Evolutionary conservation across 345 rosid species (phyloP).

Genomic region (Eutrema heterophyllum): DNA sequence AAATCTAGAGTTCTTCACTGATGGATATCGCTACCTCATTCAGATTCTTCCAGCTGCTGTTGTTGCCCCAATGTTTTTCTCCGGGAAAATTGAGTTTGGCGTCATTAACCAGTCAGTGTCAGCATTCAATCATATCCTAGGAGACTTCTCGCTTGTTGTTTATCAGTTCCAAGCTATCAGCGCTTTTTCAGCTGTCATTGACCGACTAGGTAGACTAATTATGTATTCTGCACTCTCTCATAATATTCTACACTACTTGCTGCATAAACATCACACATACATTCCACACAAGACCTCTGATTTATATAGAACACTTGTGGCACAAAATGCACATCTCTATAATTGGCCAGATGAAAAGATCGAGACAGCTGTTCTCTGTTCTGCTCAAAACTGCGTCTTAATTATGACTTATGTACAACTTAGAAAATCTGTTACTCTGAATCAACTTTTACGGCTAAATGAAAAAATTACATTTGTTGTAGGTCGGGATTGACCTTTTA

Average conservation of each 20-base stretch:
- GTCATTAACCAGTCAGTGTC: slow-evolving; percentile 96
- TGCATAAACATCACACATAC: slow-evolving; percentile 1
- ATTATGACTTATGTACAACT: not conserved
- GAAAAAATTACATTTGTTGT: slow-evolving; percentile 3
- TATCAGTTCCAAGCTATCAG: slow-evolving; percentile 95
- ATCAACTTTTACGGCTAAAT: not conserved
- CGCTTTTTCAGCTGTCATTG: slow-evolving; percentile 97
- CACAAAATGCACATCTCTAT: not conserved
- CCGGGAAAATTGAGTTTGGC: slow-evolving; percentile 98
- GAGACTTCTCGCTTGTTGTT: slow-evolving; percentile 89
- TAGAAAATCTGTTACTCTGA: not conserved
- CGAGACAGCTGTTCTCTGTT: not conserved
- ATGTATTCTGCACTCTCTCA: slow-evolving; percentile 4
- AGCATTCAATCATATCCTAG: slow-evolving; percentile 93
- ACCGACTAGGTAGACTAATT: slow-evolving; percentile 69
- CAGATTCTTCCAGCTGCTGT: slow-evolving; percentile 98
- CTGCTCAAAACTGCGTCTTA: not conserved
- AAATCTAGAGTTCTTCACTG: slow-evolving; percentile 95
- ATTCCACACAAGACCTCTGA: not conserved
- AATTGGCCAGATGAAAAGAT: not conserved
- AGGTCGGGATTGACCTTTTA: slow-evolving; percentile 14
- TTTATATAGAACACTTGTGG: not conserved
- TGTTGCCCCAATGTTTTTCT: slow-evolving; percentile 97
- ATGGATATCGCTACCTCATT: slow-evolving; percentile 88
- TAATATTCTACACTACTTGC: not conserved